Percentiles rank a stretch among this genome's conserved stretches.
These are phyloP conservation scores for Musa balbisiana DNA, from an alignment of 202 grass and related monocot genomes.

Conservation along the genomic window DNA sequence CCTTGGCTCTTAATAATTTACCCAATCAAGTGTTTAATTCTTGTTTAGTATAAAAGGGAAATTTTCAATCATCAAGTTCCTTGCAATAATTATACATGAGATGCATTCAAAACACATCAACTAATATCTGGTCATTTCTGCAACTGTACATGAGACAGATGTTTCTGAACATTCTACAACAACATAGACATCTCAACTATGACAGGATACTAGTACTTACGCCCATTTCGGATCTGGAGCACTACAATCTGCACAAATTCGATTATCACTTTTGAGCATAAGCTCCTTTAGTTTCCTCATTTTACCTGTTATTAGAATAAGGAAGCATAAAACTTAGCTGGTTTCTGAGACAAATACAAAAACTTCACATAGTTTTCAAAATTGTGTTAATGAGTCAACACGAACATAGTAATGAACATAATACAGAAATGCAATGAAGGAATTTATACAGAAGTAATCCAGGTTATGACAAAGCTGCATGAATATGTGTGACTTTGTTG, in stretches of 20 bases:
- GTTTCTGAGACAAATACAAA: background rate
- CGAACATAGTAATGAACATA: background rate
- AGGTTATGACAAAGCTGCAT: too few species aligned
- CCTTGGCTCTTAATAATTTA: background rate
- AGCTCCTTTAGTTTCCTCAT: slow-evolving; percentile 22
- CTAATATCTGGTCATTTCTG: background rate
- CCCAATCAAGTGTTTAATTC: background rate
- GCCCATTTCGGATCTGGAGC: slow-evolving; percentile 23
- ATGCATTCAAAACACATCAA: background rate
- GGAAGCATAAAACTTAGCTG: background rate
- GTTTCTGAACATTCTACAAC: background rate
- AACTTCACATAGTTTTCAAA: background rate
- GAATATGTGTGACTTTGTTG: too few species aligned
- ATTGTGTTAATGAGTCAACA: background rate
- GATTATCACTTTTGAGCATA: slow-evolving; percentile 15
- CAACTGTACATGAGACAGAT: background rate
- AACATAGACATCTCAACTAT: background rate
- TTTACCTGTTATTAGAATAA: slow-evolving; percentile 3
- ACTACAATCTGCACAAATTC: slow-evolving; percentile 18
- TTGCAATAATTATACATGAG: background rate
- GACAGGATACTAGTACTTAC: slow-evolving; percentile 12
- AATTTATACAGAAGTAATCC: too few species aligned
- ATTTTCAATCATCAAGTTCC: background rate
- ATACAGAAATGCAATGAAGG: too few species aligned
- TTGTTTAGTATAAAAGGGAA: background rate